Evolutionary conservation across 2,329 filamentous ascomycete genomes (phyloP).

Genomic region (Albophoma yamanashiensis): DNA sequence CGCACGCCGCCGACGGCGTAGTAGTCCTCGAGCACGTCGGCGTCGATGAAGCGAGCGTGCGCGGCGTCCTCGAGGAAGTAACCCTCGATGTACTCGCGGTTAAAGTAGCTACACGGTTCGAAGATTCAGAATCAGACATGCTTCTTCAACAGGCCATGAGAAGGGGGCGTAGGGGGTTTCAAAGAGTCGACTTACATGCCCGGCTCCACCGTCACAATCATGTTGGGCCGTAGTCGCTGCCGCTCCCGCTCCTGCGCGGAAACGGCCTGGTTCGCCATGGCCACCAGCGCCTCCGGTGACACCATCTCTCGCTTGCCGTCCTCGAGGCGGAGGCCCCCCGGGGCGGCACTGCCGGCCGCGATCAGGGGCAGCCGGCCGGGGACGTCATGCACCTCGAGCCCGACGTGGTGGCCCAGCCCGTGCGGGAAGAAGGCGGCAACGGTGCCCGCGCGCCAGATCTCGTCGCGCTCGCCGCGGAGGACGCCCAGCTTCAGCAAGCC

Average conservation of each 20-base stretch:
- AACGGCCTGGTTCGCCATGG: slow-evolving; percentile 14
- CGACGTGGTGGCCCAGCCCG: slow-evolving; percentile 54
- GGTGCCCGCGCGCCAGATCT: slow-evolving; percentile 41
- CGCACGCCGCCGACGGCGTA: slow-evolving; percentile 79
- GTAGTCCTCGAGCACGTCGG: slow-evolving; percentile 52
- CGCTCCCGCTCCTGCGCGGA: slow-evolving; percentile 14
- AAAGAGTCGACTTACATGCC: slow-evolving; percentile 41
- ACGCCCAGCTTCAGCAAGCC: slow-evolving; percentile 65
- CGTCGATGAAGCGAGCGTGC: slow-evolving; percentile 55
- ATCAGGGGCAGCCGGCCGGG: slow-evolving; percentile 22
- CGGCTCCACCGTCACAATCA: slow-evolving; percentile 72
- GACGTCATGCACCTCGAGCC: slow-evolving; percentile 55
- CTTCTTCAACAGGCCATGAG: neutral
- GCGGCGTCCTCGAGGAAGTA: slow-evolving; percentile 50
- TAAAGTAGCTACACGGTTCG: slow-evolving; percentile 53
- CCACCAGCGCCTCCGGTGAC: slow-evolving; percentile 21
- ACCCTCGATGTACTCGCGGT: slow-evolving; percentile 59
- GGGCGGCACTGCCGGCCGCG: slow-evolving; percentile 16
- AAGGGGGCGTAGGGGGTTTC: neutral
- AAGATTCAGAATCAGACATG: neutral
- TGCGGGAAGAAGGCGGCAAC: slow-evolving; percentile 56
- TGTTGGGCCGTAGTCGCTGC: slow-evolving; percentile 42
- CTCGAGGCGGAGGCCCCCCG: slow-evolving; percentile 16
- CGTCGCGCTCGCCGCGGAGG: slow-evolving; percentile 49
- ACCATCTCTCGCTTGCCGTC: slow-evolving; percentile 31